These are phyloP conservation scores for Aphanoascus verrucosus DNA, from an alignment of 2,329 filamentous ascomycete species.

Conservation along the genomic window DNA sequence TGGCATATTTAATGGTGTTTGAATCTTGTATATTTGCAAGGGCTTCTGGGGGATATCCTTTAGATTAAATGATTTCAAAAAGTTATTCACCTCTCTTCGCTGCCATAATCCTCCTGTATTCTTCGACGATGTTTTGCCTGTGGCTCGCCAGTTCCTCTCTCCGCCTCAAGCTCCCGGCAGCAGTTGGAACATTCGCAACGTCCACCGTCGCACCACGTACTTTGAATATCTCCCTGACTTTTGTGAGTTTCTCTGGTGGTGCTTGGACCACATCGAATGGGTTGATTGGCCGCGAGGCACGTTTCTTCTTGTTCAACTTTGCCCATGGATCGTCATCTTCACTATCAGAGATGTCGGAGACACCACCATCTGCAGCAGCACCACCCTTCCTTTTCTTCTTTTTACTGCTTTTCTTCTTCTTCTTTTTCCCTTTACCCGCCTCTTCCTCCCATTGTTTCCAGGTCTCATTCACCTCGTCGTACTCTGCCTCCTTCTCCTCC, in stretches of 20 bases:
- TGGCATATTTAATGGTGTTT: not conserved
- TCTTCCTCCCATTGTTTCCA: slow-evolving; percentile 54
- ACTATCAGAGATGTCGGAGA: slow-evolving; percentile 32
- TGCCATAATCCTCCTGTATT: slow-evolving; percentile 61
- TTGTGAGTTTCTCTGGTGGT: slow-evolving; percentile 60
- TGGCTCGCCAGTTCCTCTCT: slow-evolving; percentile 63
- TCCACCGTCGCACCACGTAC: slow-evolving; percentile 55
- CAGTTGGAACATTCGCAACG: slow-evolving; percentile 57
- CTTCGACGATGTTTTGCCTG: slow-evolving; percentile 59
- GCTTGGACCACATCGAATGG: slow-evolving; percentile 53
- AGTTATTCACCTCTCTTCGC: slow-evolving; percentile 32
- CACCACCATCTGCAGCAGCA: slow-evolving; percentile 30
- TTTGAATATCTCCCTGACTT: slow-evolving; percentile 53
- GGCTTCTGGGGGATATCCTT: slow-evolving; percentile 2
- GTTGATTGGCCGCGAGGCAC: slow-evolving; percentile 27
- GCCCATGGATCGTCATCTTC: slow-evolving; percentile 69
- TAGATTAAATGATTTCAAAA: slow-evolving; percentile 2
- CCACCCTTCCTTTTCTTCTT: slow-evolving; percentile 44
- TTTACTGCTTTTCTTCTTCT: slow-evolving; percentile 51
- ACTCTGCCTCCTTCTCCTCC: slow-evolving; percentile 53
- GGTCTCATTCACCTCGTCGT: slow-evolving; percentile 52
- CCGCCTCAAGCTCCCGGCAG: slow-evolving; percentile 58
- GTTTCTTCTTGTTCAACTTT: slow-evolving; percentile 55
- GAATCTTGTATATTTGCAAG: not conserved
- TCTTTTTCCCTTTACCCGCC: slow-evolving; percentile 41